Percentiles rank a stretch among this genome's conserved stretches.
These are phyloP conservation scores for Hericium erinaceus DNA, from an alignment of 768 basidiomycete species.

Conservation along the genomic window DNA sequence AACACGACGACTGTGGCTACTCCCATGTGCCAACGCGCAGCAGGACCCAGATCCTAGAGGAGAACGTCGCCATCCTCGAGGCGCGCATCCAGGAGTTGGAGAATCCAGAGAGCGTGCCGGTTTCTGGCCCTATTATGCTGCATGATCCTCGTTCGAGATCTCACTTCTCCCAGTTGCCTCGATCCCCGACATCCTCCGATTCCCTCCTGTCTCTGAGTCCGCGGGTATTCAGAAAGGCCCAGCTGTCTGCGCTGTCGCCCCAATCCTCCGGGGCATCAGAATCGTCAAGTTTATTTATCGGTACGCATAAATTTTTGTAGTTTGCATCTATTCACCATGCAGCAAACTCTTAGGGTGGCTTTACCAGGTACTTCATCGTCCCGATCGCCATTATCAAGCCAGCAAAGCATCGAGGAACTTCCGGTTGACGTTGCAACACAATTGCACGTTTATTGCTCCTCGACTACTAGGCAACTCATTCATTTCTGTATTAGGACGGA, in stretches of 20 bases:
- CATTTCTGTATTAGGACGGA: constrained; percentile 34
- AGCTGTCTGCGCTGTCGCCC: neutral
- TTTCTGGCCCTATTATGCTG: constrained; percentile 6
- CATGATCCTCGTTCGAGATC: constrained; percentile 12
- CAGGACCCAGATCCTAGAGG: constrained; percentile 49
- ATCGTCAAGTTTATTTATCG: constrained; percentile 2
- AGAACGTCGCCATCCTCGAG: constrained; percentile 44
- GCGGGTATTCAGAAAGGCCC: neutral
- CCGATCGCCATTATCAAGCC: neutral
- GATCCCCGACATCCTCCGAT: no score
- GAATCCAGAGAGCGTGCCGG: constrained; percentile 3
- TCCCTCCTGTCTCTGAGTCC: no score
- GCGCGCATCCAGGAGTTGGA: constrained; percentile 32
- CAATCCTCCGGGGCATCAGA: constrained; percentile 3
- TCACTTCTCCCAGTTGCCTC: neutral
- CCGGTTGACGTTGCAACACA: constrained; percentile 3
- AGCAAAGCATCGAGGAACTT: constrained; percentile 3
- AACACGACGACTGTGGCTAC: constrained; percentile 63
- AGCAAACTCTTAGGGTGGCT: neutral
- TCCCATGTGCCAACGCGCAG: constrained; percentile 51
- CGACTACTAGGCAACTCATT: neutral
- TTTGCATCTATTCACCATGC: no score
- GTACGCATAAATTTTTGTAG: neutral
- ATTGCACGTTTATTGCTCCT: constrained; percentile 5
- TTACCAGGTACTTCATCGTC: neutral